phyloP scores from a whole-genome alignment of 257 asterid genomes.

The Lithospermum erythrorhizon region DNA sequence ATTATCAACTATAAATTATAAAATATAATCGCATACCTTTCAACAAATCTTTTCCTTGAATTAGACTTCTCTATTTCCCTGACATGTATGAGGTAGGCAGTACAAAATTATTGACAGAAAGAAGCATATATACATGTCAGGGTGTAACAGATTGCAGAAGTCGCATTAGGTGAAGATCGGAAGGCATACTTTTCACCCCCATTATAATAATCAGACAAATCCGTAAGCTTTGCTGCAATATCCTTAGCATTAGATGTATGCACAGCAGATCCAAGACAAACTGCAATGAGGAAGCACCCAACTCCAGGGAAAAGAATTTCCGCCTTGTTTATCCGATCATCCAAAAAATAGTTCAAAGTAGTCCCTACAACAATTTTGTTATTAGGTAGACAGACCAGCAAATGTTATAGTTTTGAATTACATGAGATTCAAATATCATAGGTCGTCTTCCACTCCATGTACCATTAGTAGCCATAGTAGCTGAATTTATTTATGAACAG shows the following conservation, averaged over 20 bases:
- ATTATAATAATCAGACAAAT: conserved; percentile 5
- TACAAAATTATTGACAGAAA: background rate
- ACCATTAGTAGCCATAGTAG: background rate
- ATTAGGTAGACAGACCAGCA: background rate
- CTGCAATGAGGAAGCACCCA: conserved; percentile 46
- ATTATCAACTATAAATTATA: background rate
- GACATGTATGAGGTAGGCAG: conserved; percentile 5
- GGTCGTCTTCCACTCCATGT: background rate
- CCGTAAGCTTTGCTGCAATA: conserved; percentile 29
- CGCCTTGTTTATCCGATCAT: conserved; percentile 32
- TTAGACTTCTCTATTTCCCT: conserved; percentile 11
- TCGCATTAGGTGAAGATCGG: background rate
- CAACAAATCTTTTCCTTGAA: conserved; percentile 5
- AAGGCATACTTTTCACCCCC: conserved; percentile 8
- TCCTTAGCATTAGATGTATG: conserved; percentile 36
- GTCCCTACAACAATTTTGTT: conserved; percentile 23
- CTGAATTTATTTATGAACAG: background rate
- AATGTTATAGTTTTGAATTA: background rate
- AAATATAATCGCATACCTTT: conserved; percentile 15
- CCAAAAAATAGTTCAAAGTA: conserved; percentile 34
- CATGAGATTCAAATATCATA: background rate
- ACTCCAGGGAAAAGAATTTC: conserved; percentile 45
- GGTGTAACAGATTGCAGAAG: background rate
- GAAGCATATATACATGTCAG: background rate
- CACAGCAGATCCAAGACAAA: conserved; percentile 33